These are phyloP conservation scores for Leptographium flavum DNA, from an alignment of 2,329 filamentous ascomycete species.

Conservation along the genomic window DNA sequence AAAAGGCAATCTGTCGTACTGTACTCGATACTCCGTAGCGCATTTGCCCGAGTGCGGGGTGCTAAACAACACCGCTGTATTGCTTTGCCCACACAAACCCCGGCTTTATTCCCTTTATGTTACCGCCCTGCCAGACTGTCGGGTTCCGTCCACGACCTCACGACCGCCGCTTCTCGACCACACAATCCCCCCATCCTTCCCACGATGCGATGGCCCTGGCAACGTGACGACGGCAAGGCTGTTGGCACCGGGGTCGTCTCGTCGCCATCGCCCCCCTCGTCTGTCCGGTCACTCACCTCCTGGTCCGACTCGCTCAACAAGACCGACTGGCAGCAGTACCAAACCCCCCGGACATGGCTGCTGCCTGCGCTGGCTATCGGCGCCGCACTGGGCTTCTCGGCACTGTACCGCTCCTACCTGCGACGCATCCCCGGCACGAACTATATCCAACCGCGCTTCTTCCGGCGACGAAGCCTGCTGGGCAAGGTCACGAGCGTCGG, in stretches of 20 bases:
- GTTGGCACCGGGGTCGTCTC: not conserved
- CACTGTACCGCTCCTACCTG: slow-evolving; percentile 61
- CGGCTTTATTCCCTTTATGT: too few relatives aligned
- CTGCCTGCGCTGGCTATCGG: slow-evolving; percentile 39
- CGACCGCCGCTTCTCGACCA: not conserved
- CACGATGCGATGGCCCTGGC: slow-evolving; percentile 10
- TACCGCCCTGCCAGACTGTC: too few relatives aligned
- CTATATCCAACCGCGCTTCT: slow-evolving; percentile 61
- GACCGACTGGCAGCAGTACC: slow-evolving; percentile 39
- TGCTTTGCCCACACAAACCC: too few relatives aligned
- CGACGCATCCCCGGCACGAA: slow-evolving; percentile 68
- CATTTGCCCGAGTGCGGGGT: too few relatives aligned
- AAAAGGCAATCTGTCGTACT: too few relatives aligned
- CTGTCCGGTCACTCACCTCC: slow-evolving; percentile 9
- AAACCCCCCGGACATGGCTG: slow-evolving; percentile 37
- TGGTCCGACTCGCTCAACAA: slow-evolving; percentile 29
- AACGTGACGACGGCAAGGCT: slow-evolving; percentile 3
- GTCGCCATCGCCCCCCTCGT: not conserved
- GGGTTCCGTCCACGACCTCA: too few relatives aligned
- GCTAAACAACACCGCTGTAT: too few relatives aligned
- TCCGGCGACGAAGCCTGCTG: slow-evolving; percentile 62
- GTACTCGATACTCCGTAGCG: too few relatives aligned
- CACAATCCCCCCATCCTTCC: not conserved
- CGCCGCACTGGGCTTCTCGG: slow-evolving; percentile 36
- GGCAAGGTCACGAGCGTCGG: slow-evolving; percentile 87